phyloP scores from a whole-genome alignment of 805 yeast species.

The Saccharomycopsis lassenensis region DNA sequence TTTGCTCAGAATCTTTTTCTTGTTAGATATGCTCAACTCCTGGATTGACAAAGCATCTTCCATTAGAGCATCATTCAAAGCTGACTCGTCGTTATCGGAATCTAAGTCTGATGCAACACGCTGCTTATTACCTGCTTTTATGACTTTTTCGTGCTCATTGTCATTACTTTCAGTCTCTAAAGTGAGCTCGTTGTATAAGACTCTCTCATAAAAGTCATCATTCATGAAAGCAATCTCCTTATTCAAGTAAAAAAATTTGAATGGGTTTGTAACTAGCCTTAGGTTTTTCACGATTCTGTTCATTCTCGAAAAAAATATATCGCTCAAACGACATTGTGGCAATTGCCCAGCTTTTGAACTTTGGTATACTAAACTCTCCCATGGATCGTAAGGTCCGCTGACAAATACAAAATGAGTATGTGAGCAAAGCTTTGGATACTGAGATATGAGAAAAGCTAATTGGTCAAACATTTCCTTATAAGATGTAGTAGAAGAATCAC shows the following conservation, averaged over 20 bases:
- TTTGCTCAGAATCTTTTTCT: too few relatives aligned
- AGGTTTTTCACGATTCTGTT: slow-evolving; percentile 44
- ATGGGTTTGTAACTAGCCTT: slow-evolving; percentile 66
- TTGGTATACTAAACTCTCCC: slow-evolving; percentile 64
- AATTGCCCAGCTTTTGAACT: slow-evolving; percentile 45
- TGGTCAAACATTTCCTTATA: slow-evolving; percentile 66
- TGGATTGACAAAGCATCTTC: too few relatives aligned
- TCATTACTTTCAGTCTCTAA: too few relatives aligned
- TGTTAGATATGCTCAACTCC: too few relatives aligned
- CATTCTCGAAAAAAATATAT: slow-evolving; percentile 57
- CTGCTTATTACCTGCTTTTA: not conserved
- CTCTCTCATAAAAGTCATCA: slow-evolving; percentile 60
- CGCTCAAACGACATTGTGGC: slow-evolving; percentile 71
- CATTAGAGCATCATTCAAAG: slow-evolving; percentile 15
- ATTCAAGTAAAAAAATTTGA: slow-evolving; percentile 63
- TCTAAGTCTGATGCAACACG: slow-evolving; percentile 18
- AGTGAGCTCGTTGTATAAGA: slow-evolving; percentile 65
- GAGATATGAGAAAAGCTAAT: slow-evolving; percentile 53
- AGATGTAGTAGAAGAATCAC: slow-evolving; percentile 37
- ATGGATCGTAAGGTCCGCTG: slow-evolving; percentile 91
- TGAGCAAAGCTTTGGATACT: slow-evolving; percentile 42
- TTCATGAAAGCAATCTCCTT: slow-evolving; percentile 72
- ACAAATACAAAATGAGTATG: slow-evolving; percentile 55
- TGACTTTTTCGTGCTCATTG: too few relatives aligned
- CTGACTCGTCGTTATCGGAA: slow-evolving; percentile 13